phyloP scores from a whole-genome alignment of 2,329 filamentous ascomycete species.

The Botryotinia globosa region DNA sequence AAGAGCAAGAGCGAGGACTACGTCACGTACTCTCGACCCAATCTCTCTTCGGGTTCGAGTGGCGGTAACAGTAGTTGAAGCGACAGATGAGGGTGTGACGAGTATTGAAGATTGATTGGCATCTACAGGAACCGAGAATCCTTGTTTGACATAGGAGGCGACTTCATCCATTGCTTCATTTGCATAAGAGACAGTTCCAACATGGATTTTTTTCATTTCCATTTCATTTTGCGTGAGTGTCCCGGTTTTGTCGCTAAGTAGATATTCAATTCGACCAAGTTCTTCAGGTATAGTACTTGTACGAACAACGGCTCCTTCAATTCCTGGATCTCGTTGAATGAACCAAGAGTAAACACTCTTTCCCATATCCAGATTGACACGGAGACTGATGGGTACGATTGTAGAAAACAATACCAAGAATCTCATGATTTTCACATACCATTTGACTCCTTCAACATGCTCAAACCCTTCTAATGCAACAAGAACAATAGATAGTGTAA shows the following conservation, averaged over 20 bases:
- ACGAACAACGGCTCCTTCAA: constrained; percentile 86
- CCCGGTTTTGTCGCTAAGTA: constrained; percentile 97
- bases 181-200: constrained; percentile 95
- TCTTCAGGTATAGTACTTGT: constrained; percentile 98
- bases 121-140: constrained; percentile 60
- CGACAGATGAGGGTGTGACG: constrained; percentile 72
- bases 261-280: constrained; percentile 89
- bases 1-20: constrained; percentile 85
- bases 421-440: constrained; percentile 98
- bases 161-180: constrained; percentile 99
- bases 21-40: constrained; percentile 85
- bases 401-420: constrained; percentile 98
- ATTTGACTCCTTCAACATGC: constrained; percentile 61
- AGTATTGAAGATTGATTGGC: constrained; percentile 50
- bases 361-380: constrained; percentile 95
- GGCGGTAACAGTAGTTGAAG: constrained; percentile 56
- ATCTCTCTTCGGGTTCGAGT: constrained; percentile 91
- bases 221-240: constrained; percentile 97
- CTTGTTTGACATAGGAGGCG: constrained; percentile 77
- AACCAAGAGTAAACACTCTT: constrained; percentile 96
- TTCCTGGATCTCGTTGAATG: constrained; percentile 87
- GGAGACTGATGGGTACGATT: constrained; percentile 93
- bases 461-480: constrained; percentile 84
- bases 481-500: constrained; percentile 80
- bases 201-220: constrained; percentile 98